Conservation (phyloP, 192 early-diverging fungal species). For the Spizellomyces sp. region DNA sequence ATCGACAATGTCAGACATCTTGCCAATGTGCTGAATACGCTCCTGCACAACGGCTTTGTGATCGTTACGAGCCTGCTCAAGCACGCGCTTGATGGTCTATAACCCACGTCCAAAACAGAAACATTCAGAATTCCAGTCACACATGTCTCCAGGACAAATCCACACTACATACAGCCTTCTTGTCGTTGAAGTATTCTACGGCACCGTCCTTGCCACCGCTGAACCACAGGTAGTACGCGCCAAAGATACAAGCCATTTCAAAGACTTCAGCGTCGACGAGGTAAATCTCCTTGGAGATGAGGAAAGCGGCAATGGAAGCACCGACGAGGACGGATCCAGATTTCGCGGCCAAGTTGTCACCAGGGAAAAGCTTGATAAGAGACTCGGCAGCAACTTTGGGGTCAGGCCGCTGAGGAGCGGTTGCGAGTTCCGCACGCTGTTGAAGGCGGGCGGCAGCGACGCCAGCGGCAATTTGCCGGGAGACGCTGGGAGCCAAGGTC, state of each 20-base stretch:
- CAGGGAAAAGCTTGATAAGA: conserved; percentile 92
- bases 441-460: conserved; percentile 18
- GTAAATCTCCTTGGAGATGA: conserved; percentile 98
- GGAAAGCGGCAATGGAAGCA: conserved; percentile 81
- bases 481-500: conserved; percentile 19
- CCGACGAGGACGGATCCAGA: conserved; percentile 82
- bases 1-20: conserved; percentile 91
- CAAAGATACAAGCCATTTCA: conserved; percentile 77
- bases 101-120: conserved; percentile 24
- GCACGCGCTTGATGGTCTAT: conserved; percentile 78
- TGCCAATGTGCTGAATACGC: conserved; percentile 86
- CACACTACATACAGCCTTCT: conserved; percentile 44
- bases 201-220: conserved; percentile 80
- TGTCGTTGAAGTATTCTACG: conserved; percentile 66
- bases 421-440: conserved; percentile 19
- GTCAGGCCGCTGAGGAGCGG: conserved; percentile 36
- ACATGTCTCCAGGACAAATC: neutral
- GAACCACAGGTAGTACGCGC: conserved; percentile 79
- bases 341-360: conserved; percentile 85
- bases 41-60: conserved; percentile 90
- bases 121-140: neutral
- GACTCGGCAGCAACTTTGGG: conserved; percentile 85
- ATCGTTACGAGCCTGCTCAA: conserved; percentile 82
- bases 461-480: conserved; percentile 10
- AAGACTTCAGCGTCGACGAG: conserved; percentile 92